These are phyloP conservation scores for Phytophthora cactorum DNA, from an alignment of 352 stramenopile genomes.

Conservation along the genomic window DNA sequence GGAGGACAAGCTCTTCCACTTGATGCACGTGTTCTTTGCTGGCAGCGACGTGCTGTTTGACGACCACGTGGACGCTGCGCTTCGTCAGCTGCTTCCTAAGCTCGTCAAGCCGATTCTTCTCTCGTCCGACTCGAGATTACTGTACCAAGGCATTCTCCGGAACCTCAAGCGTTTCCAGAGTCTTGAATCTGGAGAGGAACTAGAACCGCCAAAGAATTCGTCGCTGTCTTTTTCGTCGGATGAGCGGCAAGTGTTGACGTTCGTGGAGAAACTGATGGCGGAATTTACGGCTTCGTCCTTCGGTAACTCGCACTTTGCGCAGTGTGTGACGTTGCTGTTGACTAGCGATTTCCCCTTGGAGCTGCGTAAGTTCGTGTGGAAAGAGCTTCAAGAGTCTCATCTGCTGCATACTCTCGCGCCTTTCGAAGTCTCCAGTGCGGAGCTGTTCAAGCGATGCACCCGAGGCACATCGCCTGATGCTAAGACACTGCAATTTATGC, in stretches of 20 bases:
- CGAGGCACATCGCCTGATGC: slow-evolving; percentile 38
- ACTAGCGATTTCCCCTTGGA: slow-evolving; percentile 57
- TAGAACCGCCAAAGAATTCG: not conserved
- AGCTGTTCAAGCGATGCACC: slow-evolving; percentile 50
- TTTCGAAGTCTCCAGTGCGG: slow-evolving; percentile 35
- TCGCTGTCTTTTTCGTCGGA: slow-evolving; percentile 49
- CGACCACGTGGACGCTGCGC: slow-evolving; percentile 58
- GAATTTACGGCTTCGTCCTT: slow-evolving; percentile 79
- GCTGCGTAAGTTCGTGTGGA: slow-evolving; percentile 75
- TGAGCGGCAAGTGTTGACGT: slow-evolving; percentile 64
- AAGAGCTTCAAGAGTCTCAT: slow-evolving; percentile 61
- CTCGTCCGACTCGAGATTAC: slow-evolving; percentile 24
- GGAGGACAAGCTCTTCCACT: slow-evolving; percentile 80
- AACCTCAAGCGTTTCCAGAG: slow-evolving; percentile 62
- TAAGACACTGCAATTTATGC: slow-evolving; percentile 56
- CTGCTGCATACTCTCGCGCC: slow-evolving; percentile 57
- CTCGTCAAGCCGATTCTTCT: slow-evolving; percentile 48
- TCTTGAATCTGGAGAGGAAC: slow-evolving; percentile 37
- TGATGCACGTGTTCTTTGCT: slow-evolving; percentile 77
- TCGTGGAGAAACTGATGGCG: slow-evolving; percentile 67
- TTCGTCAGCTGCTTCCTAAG: slow-evolving; percentile 54
- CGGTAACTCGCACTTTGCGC: slow-evolving; percentile 68
- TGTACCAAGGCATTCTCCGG: slow-evolving; percentile 57
- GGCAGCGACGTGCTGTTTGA: slow-evolving; percentile 78
- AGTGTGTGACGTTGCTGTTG: slow-evolving; percentile 69